Conservation (phyloP, 2,329 filamentous ascomycete genomes). For the Penicillium sp. region DNA sequence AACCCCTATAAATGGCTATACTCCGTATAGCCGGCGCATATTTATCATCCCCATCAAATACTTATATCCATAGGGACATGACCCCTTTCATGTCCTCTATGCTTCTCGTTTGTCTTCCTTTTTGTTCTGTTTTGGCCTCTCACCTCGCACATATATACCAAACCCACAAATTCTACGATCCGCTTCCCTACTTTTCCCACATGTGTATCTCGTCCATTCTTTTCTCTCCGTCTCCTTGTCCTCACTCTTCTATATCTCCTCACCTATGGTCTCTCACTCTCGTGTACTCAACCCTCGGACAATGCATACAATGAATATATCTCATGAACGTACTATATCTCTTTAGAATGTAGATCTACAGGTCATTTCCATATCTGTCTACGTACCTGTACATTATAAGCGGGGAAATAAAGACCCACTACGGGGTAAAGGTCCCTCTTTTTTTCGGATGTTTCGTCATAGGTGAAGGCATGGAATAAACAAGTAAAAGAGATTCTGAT, state of each 20-base stretch:
- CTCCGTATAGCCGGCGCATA: slow-evolving; percentile 24
- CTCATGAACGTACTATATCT: slow-evolving; percentile 13
- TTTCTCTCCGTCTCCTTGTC: slow-evolving; percentile 4
- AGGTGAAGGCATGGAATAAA: not conserved
- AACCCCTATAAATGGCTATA: slow-evolving; percentile 25
- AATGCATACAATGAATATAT: slow-evolving; percentile 28
- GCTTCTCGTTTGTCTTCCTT: slow-evolving; percentile 7
- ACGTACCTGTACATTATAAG: not conserved
- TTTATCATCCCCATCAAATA: slow-evolving; percentile 18
- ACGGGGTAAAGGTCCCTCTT: not conserved
- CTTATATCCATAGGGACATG: slow-evolving; percentile 11
- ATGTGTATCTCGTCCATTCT: slow-evolving; percentile 20
- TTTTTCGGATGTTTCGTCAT: not conserved
- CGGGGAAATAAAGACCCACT: slow-evolving; percentile 2
- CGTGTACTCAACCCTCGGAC: slow-evolving; percentile 23
- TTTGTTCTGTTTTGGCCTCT: slow-evolving; percentile 4
- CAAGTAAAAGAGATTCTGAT: not conserved
- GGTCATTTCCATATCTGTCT: not conserved
- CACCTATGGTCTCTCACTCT: slow-evolving; percentile 14
- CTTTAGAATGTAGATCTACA: not conserved
- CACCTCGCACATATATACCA: slow-evolving; percentile 26
- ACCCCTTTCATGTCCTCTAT: slow-evolving; percentile 2
- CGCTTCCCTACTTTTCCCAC: slow-evolving; percentile 10
- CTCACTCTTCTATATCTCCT: slow-evolving; percentile 7
- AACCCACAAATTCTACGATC: slow-evolving; percentile 15